Conservation (phyloP, 2,329 filamentous ascomycete genomes). For the Tricladium varicosporioides region DNA sequence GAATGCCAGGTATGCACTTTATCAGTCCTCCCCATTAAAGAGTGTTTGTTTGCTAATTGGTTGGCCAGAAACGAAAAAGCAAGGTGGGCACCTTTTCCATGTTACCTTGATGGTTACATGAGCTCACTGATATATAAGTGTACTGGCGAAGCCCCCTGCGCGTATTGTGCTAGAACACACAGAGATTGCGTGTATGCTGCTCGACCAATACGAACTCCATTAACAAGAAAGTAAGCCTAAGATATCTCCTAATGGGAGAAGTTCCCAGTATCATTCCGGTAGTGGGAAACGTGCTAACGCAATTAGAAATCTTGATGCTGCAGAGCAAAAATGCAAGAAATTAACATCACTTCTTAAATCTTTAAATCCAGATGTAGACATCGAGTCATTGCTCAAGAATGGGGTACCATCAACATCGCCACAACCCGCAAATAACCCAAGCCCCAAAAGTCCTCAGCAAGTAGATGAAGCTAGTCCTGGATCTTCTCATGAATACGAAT, state of each 20-base stretch:
- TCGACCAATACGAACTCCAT: conserved; percentile 15
- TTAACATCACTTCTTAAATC: conserved; percentile 12
- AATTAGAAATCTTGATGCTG: conserved; percentile 14
- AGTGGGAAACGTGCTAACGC: background rate
- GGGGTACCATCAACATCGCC: conserved; percentile 10
- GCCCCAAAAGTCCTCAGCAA: conserved; percentile 14
- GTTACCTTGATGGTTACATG: conserved; percentile 7
- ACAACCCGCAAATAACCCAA: conserved; percentile 8
- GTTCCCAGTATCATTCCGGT: background rate
- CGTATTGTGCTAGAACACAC: conserved; percentile 11
- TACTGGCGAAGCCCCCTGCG: conserved; percentile 13
- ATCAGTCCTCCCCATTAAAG: background rate
- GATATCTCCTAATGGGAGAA: background rate
- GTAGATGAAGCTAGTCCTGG: conserved; percentile 16
- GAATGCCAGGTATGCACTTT: conserved; percentile 16
- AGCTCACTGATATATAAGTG: conserved; percentile 3
- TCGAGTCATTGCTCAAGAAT: conserved; percentile 15
- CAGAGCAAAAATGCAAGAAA: conserved; percentile 11
- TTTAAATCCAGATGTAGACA: conserved; percentile 16
- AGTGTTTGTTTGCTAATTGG: background rate
- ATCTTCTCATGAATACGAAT: conserved; percentile 19
- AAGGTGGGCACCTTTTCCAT: conserved; percentile 10
- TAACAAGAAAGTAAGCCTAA: conserved; percentile 14
- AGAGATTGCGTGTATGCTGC: conserved; percentile 14
- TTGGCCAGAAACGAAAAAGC: conserved; percentile 19